phyloP scores from a whole-genome alignment of 2,329 filamentous ascomycete species.

The Alternaria ethzedia region DNA sequence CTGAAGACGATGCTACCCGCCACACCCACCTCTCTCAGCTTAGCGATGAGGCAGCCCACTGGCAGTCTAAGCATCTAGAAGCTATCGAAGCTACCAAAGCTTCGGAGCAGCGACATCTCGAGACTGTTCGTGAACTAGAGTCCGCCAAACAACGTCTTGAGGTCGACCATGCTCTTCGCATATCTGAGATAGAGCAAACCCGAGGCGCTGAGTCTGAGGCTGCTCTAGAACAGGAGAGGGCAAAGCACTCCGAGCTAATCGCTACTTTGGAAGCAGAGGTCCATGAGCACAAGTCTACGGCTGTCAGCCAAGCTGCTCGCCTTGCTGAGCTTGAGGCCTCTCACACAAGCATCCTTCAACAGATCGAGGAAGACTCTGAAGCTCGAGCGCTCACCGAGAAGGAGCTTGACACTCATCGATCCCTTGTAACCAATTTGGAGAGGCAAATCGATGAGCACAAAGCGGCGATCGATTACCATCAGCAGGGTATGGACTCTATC shows the following conservation, averaged over 20 bases:
- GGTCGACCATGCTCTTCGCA: conserved; percentile 36
- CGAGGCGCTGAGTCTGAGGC: conserved; percentile 35
- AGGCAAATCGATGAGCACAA: conserved; percentile 64
- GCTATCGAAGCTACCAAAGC: conserved; percentile 73
- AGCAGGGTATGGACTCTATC: conserved; percentile 60
- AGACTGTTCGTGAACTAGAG: conserved; percentile 77
- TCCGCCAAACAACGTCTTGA: conserved; percentile 55
- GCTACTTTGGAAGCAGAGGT: conserved; percentile 73
- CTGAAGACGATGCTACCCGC: conserved; percentile 48
- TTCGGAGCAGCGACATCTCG: conserved; percentile 74
- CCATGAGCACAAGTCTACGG: conserved; percentile 78
- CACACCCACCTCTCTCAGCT: conserved; percentile 69
- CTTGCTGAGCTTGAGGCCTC: conserved; percentile 77
- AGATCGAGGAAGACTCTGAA: conserved; percentile 71
- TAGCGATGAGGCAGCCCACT: conserved; percentile 72
- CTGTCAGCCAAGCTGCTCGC: conserved; percentile 71
- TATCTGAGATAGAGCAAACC: conserved; percentile 40
- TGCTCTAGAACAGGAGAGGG: conserved; percentile 50
- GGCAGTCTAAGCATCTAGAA: conserved; percentile 77
- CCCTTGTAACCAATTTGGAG: conserved; percentile 62
- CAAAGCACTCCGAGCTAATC: conserved; percentile 59
- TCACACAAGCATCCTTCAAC: conserved; percentile 68
- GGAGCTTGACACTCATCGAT: conserved; percentile 59
- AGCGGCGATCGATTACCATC: conserved; percentile 60
- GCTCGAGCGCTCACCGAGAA: conserved; percentile 63